Conservation (phyloP, 768 basidiomycete genomes). For the Suillus luteus region DNA sequence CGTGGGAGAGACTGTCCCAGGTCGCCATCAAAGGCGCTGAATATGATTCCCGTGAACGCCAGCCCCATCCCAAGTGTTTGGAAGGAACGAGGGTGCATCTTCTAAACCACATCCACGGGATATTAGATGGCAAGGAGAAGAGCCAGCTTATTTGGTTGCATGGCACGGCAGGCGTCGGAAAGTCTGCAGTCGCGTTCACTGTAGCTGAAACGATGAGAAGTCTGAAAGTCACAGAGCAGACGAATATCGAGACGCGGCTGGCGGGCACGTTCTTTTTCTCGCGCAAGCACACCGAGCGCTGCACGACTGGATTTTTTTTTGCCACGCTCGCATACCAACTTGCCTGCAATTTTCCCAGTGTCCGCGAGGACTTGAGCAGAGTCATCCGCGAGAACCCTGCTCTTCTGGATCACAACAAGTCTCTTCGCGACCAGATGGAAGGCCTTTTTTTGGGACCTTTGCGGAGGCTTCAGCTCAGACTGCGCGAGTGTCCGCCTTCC, state of each 20-base stretch:
- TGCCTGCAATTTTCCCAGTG: neutral
- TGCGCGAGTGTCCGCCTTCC: neutral
- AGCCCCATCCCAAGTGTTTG: neutral
- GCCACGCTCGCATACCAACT: neutral
- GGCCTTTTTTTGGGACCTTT: neutral
- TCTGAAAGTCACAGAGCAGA: too few species aligned
- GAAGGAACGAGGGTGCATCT: neutral
- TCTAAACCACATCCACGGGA: neutral
- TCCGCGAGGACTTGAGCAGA: neutral
- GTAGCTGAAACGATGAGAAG: too few species aligned
- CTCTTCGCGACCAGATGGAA: neutral
- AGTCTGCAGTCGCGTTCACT: neutral
- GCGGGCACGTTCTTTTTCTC: too few species aligned
- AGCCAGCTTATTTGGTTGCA: neutral
- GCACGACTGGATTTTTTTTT: too few species aligned
- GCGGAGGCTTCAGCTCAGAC: neutral
- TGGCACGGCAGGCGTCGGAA: neutral
- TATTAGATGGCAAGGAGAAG: neutral
- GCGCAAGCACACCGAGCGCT: too few species aligned
- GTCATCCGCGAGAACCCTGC: neutral
- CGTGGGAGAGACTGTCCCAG: neutral
- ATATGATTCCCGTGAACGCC: neutral
- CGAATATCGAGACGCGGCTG: too few species aligned
- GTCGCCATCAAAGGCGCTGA: neutral
- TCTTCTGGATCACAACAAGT: neutral